Conservation (phyloP, 2,329 filamentous ascomycete species). For the Epichloe uncinata region DNA sequence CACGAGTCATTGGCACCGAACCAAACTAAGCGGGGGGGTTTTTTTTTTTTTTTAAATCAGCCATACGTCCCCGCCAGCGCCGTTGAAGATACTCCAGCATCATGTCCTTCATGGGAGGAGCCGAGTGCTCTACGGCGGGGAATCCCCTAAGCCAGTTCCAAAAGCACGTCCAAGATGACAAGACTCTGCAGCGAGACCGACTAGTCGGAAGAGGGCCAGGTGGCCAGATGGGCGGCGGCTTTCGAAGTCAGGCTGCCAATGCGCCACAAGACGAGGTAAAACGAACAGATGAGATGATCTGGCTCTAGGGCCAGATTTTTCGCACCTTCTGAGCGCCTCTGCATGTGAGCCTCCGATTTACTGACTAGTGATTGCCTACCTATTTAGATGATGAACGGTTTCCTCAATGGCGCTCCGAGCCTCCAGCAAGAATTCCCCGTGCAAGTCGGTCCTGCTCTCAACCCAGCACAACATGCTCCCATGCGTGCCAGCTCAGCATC, state of each 20-base stretch:
- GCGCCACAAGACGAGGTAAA: slow-evolving; percentile 60
- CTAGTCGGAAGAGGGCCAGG: slow-evolving; percentile 63
- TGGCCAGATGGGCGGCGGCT: slow-evolving; percentile 59
- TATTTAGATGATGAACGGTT: slow-evolving; percentile 77
- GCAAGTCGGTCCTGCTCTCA: slow-evolving; percentile 35
- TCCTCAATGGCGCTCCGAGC: slow-evolving; percentile 64
- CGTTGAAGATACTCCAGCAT: slow-evolving; percentile 9
- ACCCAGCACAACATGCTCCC: slow-evolving; percentile 35
- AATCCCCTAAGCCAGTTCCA: slow-evolving; percentile 98
- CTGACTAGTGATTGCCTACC: not conserved
- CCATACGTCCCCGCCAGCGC: not conserved
- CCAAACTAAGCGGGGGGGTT: no score
- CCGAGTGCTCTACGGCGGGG: slow-evolving; percentile 90
- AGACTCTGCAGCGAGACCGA: slow-evolving; percentile 82
- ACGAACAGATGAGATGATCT: not conserved
- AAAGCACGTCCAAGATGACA: slow-evolving; percentile 94
- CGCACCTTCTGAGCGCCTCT: no score
- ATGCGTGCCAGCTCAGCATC: slow-evolving; percentile 40
- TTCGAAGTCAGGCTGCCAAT: slow-evolving; percentile 58
- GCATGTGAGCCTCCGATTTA: not conserved
- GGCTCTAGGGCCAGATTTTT: not conserved
- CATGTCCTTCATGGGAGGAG: slow-evolving; percentile 93
- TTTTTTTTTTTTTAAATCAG: no score
- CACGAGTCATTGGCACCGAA: not conserved
- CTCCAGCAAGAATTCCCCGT: slow-evolving; percentile 42